phyloP scores from a whole-genome alignment of 495 filamentous ascomycete species.

The Evernia prunastri region DNA sequence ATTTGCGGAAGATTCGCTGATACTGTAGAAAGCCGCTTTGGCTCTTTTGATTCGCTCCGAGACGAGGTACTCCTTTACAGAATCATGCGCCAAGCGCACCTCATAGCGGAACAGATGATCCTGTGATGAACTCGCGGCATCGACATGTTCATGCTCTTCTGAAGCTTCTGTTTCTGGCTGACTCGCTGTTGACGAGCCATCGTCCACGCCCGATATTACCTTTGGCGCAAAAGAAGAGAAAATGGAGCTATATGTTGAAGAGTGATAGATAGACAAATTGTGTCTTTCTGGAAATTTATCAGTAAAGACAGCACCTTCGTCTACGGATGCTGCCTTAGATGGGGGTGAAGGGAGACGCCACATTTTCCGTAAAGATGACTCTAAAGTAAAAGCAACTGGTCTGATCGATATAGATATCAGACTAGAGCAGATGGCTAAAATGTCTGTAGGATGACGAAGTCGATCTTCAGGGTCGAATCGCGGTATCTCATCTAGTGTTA shows the following conservation, averaged over 20 bases:
- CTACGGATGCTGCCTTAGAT: background rate
- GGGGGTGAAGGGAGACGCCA: background rate
- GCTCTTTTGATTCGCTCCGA: background rate
- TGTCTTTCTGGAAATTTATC: background rate
- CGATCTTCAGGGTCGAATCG: slow-evolving; percentile 26
- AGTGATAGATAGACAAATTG: background rate
- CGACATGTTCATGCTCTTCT: background rate
- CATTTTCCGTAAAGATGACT: background rate
- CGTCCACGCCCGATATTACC: background rate
- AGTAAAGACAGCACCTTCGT: background rate
- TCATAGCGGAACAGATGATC: background rate
- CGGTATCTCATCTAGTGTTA: background rate
- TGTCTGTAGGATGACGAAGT: slow-evolving; percentile 21
- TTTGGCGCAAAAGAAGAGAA: background rate
- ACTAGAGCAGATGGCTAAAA: slow-evolving; percentile 30
- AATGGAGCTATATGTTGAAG: background rate
- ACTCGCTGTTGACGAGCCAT: background rate
- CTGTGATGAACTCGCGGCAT: background rate
- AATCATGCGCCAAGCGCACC: slow-evolving; percentile 33
- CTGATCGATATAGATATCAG: slow-evolving; percentile 20
- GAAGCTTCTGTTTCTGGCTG: background rate
- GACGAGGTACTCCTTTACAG: slow-evolving; percentile 36
- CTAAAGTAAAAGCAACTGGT: background rate
- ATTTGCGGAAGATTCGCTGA: background rate
- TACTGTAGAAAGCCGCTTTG: background rate